Base-by-base conservation (phyloP, 495 filamentous ascomycete species). In the Terfezia boudieri region DNA sequence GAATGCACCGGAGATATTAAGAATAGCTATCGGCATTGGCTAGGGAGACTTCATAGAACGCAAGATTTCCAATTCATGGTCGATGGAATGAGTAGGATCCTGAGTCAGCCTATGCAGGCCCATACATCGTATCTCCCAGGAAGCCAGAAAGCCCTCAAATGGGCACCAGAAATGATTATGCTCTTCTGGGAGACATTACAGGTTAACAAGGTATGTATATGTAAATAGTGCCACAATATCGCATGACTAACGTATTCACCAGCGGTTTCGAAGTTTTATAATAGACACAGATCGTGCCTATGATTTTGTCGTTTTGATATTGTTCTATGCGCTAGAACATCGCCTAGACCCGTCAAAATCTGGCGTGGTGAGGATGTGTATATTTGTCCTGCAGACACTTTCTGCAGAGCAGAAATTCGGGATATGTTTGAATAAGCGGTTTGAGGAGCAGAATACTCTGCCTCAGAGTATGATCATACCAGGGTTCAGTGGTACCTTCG, bases 21-120 rank as follows among this genome's bases (percentile, higher is more conserved):
- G 71, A 99, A 96, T 65, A 84, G 79, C 61, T 94, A 87, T 66
- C 82, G 88, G 9, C 84, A 94, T 70, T 93, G 88, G 61, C 79
- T 95, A 32, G 86, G 90, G 38, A 75, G 89, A 50, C 67, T 99
- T 51, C 90, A 99, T 68, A 76, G 90, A 50, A 84, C 88, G 9
- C 85, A 95, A 63, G 90, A 99, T 64, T 96, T 99, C 67, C 90
- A 99, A 67, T 96, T 96, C 65, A 76, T 96, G 22, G 82, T 90
- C 12, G 89, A 96, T 67, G 90, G 90, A 22, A 92, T 99, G 82
- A 93, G 82, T 3, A 78, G 86, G 59, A 81, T 96, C 37, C 67
- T 99, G 53, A 93, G 90, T 61, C 87, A 95, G 57, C 90, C 90
- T 7, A 78, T 96, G 56, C 83, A 93, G 70, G 81, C 83, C 14